A percentile compares a stretch with the other conserved stretches of the same genome.
These are phyloP conservation scores for Tetratostichococcus sp. DNA, from an alignment of 139 green algal genomes.

Conservation along the genomic window DNA sequence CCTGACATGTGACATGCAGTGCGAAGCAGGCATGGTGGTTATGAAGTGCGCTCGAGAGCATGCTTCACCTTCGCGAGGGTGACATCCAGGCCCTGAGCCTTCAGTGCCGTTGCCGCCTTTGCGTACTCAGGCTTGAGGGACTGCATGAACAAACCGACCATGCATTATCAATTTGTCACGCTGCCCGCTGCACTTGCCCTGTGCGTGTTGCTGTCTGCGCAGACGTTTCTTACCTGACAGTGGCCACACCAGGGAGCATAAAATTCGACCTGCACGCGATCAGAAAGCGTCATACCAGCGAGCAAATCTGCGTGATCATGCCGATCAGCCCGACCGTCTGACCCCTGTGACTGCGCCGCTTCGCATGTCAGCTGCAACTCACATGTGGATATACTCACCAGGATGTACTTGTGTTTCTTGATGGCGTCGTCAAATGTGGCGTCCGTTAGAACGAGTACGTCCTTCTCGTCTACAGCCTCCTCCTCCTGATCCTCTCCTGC, in stretches of 20 bases:
- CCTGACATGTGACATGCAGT: too few species aligned
- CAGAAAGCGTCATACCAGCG: background rate
- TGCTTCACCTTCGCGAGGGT: slow-evolving; percentile 65
- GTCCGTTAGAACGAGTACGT: background rate
- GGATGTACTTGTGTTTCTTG: background rate
- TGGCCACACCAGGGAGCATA: slow-evolving; percentile 79
- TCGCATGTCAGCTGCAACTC: background rate
- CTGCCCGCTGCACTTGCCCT: too few species aligned
- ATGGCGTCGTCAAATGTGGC: background rate
- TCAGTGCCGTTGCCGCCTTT: slow-evolving; percentile 63
- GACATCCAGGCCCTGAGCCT: slow-evolving; percentile 41
- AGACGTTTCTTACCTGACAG: slow-evolving; percentile 70
- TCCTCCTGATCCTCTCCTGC: background rate
- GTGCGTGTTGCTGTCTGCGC: too few species aligned
- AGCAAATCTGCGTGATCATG: background rate
- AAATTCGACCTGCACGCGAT: slow-evolving; percentile 58
- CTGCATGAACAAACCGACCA: too few species aligned
- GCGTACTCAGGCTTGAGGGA: slow-evolving; percentile 69
- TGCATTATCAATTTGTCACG: too few species aligned
- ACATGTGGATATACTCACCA: background rate
- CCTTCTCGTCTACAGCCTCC: background rate
- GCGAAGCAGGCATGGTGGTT: too few species aligned
- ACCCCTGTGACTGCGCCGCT: too few species aligned
- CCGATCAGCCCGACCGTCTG: too few species aligned
- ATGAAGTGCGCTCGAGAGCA: background rate